A percentile compares a stretch with the other conserved stretches of the same genome.
Conservation (phyloP, 805 yeast species). For the Tetrapisispora namnaoensis region DNA sequence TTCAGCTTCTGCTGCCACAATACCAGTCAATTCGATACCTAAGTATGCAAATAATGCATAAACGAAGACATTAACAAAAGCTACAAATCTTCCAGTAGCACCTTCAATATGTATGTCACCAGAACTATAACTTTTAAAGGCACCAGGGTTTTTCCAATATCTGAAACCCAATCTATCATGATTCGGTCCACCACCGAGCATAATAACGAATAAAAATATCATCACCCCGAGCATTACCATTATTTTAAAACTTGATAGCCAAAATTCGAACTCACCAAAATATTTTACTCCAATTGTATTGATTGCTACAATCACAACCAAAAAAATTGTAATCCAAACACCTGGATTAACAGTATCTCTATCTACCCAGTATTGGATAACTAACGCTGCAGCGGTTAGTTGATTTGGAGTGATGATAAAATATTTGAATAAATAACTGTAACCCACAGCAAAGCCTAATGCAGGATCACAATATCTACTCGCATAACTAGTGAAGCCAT, state of each 20-base stretch:
- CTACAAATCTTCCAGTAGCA: constrained; percentile 45
- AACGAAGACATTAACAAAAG: constrained; percentile 53
- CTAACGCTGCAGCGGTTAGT: constrained; percentile 39
- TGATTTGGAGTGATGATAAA: constrained; percentile 39
- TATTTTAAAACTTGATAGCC: constrained; percentile 54
- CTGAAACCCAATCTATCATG: constrained; percentile 67
- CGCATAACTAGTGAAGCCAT: constrained; percentile 58
- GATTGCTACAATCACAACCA: constrained; percentile 28
- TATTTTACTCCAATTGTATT: constrained; percentile 32
- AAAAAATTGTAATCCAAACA: constrained; percentile 37
- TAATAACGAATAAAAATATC: constrained; percentile 49
- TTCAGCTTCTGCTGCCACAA: constrained; percentile 65
- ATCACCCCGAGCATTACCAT: constrained; percentile 59
- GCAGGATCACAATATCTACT: constrained; percentile 40
- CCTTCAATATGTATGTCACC: constrained; percentile 29
- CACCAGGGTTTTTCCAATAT: constrained; percentile 63
- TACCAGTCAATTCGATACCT: constrained; percentile 62
- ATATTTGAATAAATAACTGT: constrained; percentile 37
- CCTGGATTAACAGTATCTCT: constrained; percentile 34
- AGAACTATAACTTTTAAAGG: constrained; percentile 40
- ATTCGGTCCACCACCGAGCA: constrained; percentile 71
- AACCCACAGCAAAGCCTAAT: constrained; percentile 39
- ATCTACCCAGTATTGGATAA: constrained; percentile 37
- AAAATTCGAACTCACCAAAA: constrained; percentile 40
- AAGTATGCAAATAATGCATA: constrained; percentile 61